Evolutionary conservation across 2,329 filamentous ascomycete species (phyloP).

Genomic region (Boeremia exigua): DNA sequence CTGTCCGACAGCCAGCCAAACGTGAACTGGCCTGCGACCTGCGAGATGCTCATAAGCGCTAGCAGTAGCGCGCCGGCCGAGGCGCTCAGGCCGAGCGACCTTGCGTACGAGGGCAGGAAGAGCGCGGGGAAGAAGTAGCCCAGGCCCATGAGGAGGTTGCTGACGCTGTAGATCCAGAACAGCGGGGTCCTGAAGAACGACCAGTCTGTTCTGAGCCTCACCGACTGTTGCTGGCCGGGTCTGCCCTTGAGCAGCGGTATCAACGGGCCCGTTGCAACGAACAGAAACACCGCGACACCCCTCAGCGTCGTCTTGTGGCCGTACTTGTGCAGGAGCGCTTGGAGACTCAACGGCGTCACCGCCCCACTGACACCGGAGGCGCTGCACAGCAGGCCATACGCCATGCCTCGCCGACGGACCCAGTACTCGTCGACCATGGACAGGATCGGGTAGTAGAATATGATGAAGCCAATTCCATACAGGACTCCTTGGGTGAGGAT

Average conservation of each 20-base stretch:
- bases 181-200: slow-evolving; percentile 28
- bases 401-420: slow-evolving; percentile 56
- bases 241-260: slow-evolving; percentile 49
- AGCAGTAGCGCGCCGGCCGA: slow-evolving; percentile 40
- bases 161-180: slow-evolving; percentile 43
- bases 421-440: slow-evolving; percentile 60
- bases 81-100: slow-evolving; percentile 21
- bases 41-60: slow-evolving; percentile 43
- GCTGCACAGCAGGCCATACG: slow-evolving; percentile 55
- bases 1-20: slow-evolving; percentile 47
- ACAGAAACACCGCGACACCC: slow-evolving; percentile 44
- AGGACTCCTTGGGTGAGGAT: slow-evolving; percentile 48
- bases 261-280: slow-evolving; percentile 37
- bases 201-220: slow-evolving; percentile 41
- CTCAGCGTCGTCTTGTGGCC: slow-evolving; percentile 51
- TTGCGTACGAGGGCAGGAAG: slow-evolving; percentile 47
- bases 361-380: slow-evolving; percentile 52
- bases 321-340: slow-evolving; percentile 44
- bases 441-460: slow-evolving; percentile 56
- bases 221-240: slow-evolving; percentile 36
- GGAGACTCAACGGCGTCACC: slow-evolving; percentile 50
- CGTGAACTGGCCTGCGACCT: slow-evolving; percentile 40
- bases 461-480: slow-evolving; percentile 52
- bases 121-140: slow-evolving; percentile 49
- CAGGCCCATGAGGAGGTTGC: slow-evolving; percentile 46